These are phyloP conservation scores for Isabelozyma heimii DNA, from an alignment of 805 yeast species.

Conservation along the genomic window DNA sequence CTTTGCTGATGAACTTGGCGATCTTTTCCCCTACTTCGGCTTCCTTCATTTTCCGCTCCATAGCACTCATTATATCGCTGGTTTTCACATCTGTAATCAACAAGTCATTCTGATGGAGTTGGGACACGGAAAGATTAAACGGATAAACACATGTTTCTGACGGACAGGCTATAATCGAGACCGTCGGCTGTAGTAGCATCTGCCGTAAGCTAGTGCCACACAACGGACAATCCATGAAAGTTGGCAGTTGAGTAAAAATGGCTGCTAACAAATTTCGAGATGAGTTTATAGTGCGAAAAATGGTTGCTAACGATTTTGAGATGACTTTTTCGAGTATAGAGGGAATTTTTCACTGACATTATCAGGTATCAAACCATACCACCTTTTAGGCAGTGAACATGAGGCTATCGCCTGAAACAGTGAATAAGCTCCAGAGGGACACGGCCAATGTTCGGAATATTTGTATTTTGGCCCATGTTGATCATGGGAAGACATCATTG, in stretches of 20 bases:
- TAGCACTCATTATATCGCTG: conserved; percentile 21
- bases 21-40: conserved; percentile 23
- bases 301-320: not conserved
- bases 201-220: conserved; percentile 21
- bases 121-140: conserved; percentile 26
- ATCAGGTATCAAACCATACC: too few relatives aligned
- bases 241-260: not conserved
- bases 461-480: conserved; percentile 96
- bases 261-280: not conserved
- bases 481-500: conserved; percentile 95
- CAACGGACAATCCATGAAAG: conserved; percentile 25
- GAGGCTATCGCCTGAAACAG: conserved; percentile 63
- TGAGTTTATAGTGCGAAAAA: not conserved
- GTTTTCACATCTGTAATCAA: conserved; percentile 16
- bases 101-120: conserved; percentile 22
- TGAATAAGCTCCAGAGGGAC: conserved; percentile 64
- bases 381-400: conserved; percentile 16
- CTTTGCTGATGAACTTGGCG: conserved; percentile 22
- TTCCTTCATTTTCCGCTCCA: conserved; percentile 21
- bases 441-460: conserved; percentile 78
- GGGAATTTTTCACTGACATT: not conserved
- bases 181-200: conserved; percentile 23
- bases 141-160: conserved; percentile 27
- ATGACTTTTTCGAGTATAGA: not conserved
- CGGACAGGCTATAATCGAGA: conserved; percentile 28